These are phyloP conservation scores for Populus tremula DNA, from an alignment of 345 rosid species.

Conservation along the genomic window DNA sequence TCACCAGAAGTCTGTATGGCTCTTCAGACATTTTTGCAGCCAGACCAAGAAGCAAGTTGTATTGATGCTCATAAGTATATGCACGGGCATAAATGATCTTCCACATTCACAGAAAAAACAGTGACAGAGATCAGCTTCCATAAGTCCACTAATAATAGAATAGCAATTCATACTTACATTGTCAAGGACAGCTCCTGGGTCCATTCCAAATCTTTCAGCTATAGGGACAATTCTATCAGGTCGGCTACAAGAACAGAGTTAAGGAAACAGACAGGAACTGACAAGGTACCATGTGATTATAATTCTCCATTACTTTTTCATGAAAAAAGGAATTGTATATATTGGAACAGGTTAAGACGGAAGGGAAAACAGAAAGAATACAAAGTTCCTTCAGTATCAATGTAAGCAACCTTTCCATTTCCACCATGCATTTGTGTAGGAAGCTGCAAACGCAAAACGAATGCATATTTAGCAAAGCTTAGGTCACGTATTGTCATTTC, in stretches of 20 bases:
- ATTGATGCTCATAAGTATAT: conserved; percentile 82
- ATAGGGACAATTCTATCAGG: conserved; percentile 84
- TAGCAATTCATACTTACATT: conserved; percentile 43
- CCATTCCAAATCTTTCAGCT: conserved; percentile 99
- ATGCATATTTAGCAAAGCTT: not conserved
- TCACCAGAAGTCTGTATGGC: conserved; percentile 77
- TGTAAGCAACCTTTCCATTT: conserved; percentile 89
- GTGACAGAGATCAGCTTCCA: conserved; percentile 5
- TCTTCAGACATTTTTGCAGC: conserved; percentile 97
- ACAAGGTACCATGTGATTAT: not conserved
- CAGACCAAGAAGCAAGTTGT: conserved; percentile 81
- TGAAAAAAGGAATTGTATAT: not conserved
- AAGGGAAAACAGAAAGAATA: conserved; percentile 37
- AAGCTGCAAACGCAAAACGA: conserved; percentile 46
- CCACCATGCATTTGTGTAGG: conserved; percentile 86
- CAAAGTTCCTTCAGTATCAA: conserved; percentile 92
- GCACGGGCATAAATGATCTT: conserved; percentile 94
- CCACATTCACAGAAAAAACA: conserved; percentile 26
- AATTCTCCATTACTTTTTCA: not conserved
- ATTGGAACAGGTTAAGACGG: not conserved
- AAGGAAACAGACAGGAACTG: conserved; percentile 24
- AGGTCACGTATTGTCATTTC: not conserved
- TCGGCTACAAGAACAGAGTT: conserved; percentile 51
- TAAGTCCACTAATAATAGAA: not conserved
- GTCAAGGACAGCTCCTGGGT: conserved; percentile 92